Base-by-base conservation (phyloP, 1,284 basidiomycete genomes). In the Porphyrellus sp. region DNA sequence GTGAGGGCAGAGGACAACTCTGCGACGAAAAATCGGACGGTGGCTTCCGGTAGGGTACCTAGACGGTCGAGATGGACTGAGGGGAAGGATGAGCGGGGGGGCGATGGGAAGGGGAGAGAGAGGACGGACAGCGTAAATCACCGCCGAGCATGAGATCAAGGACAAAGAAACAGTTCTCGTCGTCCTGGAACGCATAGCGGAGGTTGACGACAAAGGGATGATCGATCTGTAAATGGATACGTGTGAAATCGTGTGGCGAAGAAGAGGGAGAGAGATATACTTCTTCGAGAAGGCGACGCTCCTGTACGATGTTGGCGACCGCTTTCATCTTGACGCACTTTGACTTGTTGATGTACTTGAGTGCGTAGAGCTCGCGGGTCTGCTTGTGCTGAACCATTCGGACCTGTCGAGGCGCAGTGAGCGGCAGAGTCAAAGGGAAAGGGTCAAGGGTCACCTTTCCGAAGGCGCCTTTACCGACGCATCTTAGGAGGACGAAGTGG, bases 141-240 rank as follows among this genome's bases (percentile, higher is more conserved):
- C 96, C 96, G 9, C 96, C 96, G 9, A 99, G 79, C 96, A 99
- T 99, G 52, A 98, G 79, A 74, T 99, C 96, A 59, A 99, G 74
- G 16, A 98, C 96, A 69, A 98, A 98, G 79, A 99, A 99, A 64
- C 96, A 94, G 70, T 99, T 98, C 69, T 98, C 96, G 67, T 98
- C 96, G 69, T 99, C 96, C 70, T 99, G 96, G 70, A 99, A 99
- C 16, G 96, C 96, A 70, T 98, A 98, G 45, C 96, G 86, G 69
- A 99, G 67, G 71, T 98, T 98, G 70, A 98, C 96, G 49, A 98
- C 87, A 67, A 92, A 98, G 0, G 95, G 92, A 62, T 96, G 94
- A 73, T 99, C 95, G 63, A 98, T 89, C 92, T 97, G 20, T 33
- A 30, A 35, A 47, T 33, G 48, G 42, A 52, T 31, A 11, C 45